Base-by-base conservation (phyloP, 2,329 filamentous ascomycete genomes). In the Neocatenulostroma microsporum region DNA sequence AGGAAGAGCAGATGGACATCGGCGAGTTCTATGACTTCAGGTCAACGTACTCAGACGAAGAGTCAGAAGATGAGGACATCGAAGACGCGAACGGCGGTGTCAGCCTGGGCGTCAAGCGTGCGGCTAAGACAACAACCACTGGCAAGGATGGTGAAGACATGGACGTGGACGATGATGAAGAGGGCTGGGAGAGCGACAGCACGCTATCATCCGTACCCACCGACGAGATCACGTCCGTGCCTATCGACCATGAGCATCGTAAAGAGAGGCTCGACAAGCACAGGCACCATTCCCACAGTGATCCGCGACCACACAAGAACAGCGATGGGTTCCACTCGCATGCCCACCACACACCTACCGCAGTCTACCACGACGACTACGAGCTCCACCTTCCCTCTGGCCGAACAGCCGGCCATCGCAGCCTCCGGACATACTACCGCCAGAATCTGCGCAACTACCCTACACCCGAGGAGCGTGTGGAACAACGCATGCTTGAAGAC, bases 11-110 rank as follows among this genome's bases (percentile, higher is more conserved):
- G 66, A 74, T 96, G 20, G 86, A 93, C 38, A 85, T 98, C 54
- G 91, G 91, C 39, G 85, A 96, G 47, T 95, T 85, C 62, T 98
- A 98, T 62, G 91, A 98, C 58, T 98, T 98, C 72, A 76, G 84
- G 47, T 84, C 84, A 63, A 94, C 91, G 1, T 98, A 98, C 61
- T 91, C 87, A 0, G 91, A 96, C 53, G 77, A 72, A 9, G 69
- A 72, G 6, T 74, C 78, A 1, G 76, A 74, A 2, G 74, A 76
- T 5, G 76, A 79, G n/a, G 58, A 60, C 19, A 64, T 67, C 24
- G 65, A 63, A 7, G 69, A 64, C 15, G 40, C 56, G 15, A 55
- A 53, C 31, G 65, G 64, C 18, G 84, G 82, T 11, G 80, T 82
- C 42, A 89, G 84, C 59, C 69, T 87, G 10, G 80, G 80, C 6